A percentile compares a stretch with the other conserved stretches of the same genome.
phyloP scores from a whole-genome alignment of 352 stramenopile genomes.

The Phytophthora hybrid region DNA sequence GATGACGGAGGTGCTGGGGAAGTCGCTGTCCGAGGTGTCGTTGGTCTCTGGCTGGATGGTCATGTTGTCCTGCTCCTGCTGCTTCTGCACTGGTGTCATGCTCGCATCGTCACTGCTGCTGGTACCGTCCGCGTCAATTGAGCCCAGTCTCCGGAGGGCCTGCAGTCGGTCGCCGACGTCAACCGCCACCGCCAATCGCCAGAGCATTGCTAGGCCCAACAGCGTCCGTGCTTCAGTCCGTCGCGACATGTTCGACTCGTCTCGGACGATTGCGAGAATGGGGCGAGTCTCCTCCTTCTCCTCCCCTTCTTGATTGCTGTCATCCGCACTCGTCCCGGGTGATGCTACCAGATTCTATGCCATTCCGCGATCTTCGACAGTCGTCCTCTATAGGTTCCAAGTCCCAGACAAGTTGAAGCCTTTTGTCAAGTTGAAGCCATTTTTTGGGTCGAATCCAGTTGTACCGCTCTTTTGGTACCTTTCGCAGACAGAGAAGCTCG shows the following conservation, averaged over 20 bases:
- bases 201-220: slow-evolving; percentile 18
- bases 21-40: slow-evolving; percentile 10
- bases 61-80: slow-evolving; percentile 20
- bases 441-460: too few relatives aligned
- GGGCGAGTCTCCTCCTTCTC: background rate
- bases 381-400: slow-evolving; percentile 11
- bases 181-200: background rate
- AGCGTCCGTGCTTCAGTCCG: background rate
- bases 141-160: slow-evolving; percentile 5
- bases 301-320: too few relatives aligned
- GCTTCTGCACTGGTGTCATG: slow-evolving; percentile 18
- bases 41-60: slow-evolving; percentile 10
- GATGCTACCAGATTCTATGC: slow-evolving; percentile 17
- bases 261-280: background rate
- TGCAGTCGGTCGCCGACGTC: background rate
- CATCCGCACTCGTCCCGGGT: too few relatives aligned
- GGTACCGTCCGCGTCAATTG: background rate
- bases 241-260: background rate
- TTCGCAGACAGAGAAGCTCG: too few relatives aligned
- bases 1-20: slow-evolving; percentile 28
- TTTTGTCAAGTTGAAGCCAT: background rate
- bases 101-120: background rate
- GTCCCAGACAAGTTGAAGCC: background rate
- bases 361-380: slow-evolving; percentile 17
- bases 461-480: too few relatives aligned